Evolutionary conservation across 331 rosid genomes (phyloP).

Genomic region (Quercus tomentella): DNA sequence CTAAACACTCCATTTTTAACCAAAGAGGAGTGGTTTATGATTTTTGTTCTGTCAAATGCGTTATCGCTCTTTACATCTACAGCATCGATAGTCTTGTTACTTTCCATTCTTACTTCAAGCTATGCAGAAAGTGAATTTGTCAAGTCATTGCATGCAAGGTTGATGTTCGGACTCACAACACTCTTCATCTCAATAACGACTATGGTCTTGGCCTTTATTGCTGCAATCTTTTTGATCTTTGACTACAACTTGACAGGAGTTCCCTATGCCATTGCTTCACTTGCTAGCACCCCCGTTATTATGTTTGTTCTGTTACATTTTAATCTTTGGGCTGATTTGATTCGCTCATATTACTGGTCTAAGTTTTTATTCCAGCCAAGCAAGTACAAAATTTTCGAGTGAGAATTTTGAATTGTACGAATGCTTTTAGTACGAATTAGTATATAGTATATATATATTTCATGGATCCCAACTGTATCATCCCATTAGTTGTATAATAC

Average conservation of each 20-base stretch:
- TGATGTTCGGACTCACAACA: neutral
- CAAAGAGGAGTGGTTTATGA: neutral
- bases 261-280: neutral
- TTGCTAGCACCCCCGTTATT: neutral
- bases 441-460: neutral
- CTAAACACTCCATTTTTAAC: no score
- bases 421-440: neutral
- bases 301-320: neutral
- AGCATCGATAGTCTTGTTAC: neutral
- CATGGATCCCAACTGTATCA: no score
- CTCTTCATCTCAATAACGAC: neutral
- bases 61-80: neutral
- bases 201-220: neutral
- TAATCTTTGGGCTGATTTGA: neutral
- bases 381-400: neutral
- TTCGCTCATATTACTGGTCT: neutral
- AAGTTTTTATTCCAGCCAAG: neutral
- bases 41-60: constrained; percentile 13
- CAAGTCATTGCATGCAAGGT: neutral
- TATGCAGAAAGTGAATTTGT: neutral
- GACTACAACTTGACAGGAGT: neutral
- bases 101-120: neutral
- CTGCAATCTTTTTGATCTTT: neutral
- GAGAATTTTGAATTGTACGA: neutral
- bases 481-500: no score